Evolutionary conservation across 179 eudicot species (phyloP).

Genomic region (Kewa caespitosa): DNA sequence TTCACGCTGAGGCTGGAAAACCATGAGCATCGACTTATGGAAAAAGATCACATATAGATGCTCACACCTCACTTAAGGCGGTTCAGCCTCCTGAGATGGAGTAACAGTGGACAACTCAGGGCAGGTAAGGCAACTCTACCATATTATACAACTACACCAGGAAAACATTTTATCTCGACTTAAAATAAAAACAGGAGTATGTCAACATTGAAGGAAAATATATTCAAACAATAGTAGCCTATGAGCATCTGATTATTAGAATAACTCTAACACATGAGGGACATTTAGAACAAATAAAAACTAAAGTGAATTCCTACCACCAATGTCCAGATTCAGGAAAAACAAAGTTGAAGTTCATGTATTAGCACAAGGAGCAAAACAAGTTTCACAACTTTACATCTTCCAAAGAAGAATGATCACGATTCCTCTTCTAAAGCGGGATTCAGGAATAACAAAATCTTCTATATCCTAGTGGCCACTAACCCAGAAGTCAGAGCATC

Average conservation of each 20-base stretch:
- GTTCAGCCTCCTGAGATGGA: background rate
- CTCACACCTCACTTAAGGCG: background rate
- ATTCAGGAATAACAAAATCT: background rate
- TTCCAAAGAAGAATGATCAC: background rate
- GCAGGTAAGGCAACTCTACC: background rate
- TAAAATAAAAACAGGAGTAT: background rate
- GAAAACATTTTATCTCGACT: background rate
- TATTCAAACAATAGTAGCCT: background rate
- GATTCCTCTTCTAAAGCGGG: background rate
- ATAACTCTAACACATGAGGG: background rate
- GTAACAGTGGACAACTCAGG: background rate
- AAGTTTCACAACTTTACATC: background rate
- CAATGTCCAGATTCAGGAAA: background rate
- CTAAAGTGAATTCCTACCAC: background rate
- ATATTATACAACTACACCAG: no score
- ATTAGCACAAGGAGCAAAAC: background rate
- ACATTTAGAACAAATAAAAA: background rate
- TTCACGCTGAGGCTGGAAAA: background rate
- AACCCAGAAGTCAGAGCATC: background rate
- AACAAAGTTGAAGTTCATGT: background rate
- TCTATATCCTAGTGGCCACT: background rate
- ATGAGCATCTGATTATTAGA: background rate
- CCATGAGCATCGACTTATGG: background rate
- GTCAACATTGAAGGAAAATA: background rate
- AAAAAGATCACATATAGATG: background rate